Percentiles rank a stretch among this genome's conserved stretches.
phyloP scores from a whole-genome alignment of 257 asterid species.

The Solanum clarkiae region DNA sequence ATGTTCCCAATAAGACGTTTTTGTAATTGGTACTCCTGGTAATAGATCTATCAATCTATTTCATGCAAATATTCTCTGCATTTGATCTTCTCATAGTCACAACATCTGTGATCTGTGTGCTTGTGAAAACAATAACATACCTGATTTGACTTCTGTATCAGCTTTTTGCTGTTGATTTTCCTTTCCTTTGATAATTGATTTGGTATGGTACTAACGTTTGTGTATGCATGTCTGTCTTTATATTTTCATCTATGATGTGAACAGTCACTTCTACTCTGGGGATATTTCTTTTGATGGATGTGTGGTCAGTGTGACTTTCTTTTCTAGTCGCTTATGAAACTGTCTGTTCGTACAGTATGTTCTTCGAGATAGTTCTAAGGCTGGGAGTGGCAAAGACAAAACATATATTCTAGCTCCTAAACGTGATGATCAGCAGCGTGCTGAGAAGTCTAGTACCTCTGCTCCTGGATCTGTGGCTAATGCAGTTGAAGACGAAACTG shows the following conservation, averaged over 20 bases:
- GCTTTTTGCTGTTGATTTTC: not conserved
- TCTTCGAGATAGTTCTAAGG: conserved; percentile 47
- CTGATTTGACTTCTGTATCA: not conserved
- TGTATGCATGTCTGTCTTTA: not conserved
- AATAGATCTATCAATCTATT: not conserved
- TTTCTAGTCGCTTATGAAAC: not conserved
- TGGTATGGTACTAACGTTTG: not conserved
- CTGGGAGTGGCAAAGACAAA: conserved; percentile 43
- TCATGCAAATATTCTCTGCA: not conserved
- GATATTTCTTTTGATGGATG: not conserved
- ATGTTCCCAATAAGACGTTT: not conserved
- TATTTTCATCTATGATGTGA: not conserved
- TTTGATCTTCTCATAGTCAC: not conserved
- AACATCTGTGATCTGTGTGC: not conserved
- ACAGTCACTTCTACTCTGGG: not conserved
- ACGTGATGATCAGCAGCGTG: conserved; percentile 36
- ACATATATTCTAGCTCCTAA: conserved; percentile 29
- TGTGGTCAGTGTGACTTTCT: not conserved
- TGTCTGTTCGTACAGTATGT: conserved; percentile 46
- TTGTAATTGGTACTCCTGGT: not conserved
- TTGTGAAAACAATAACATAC: not conserved
- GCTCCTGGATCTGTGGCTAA: conserved; percentile 31
- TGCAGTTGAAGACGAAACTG: conserved; percentile 42
- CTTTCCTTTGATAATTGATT: not conserved
- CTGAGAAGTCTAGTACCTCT: conserved; percentile 32